These are phyloP conservation scores for Ascochyta fabae DNA, from an alignment of 2,329 filamentous ascomycete genomes.

Conservation along the genomic window DNA sequence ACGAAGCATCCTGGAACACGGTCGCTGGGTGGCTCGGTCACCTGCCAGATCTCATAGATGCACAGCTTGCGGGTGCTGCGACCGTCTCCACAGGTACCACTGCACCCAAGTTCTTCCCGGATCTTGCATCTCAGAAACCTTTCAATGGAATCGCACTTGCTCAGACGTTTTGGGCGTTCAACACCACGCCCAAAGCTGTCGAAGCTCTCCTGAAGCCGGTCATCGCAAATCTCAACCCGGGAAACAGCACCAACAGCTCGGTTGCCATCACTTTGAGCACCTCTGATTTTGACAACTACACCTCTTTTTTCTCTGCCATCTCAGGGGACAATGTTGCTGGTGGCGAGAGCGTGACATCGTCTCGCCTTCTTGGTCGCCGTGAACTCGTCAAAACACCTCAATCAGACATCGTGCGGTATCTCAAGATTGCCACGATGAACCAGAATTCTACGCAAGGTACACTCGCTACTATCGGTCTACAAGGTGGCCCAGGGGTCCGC, in stretches of 20 bases:
- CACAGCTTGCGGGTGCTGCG: slow-evolving; percentile 32
- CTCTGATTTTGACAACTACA: slow-evolving; percentile 13
- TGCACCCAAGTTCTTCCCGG: slow-evolving; percentile 3
- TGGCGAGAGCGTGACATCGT: slow-evolving; percentile 29
- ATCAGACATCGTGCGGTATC: slow-evolving; percentile 13
- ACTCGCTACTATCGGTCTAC: slow-evolving; percentile 34
- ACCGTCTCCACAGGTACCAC: slow-evolving; percentile 17
- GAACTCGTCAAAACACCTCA: slow-evolving; percentile 23
- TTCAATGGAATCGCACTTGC: slow-evolving; percentile 21
- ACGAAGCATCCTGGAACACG: slow-evolving; percentile 35
- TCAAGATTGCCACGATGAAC: slow-evolving; percentile 20
- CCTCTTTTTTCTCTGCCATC: slow-evolving; percentile 26
- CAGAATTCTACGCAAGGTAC: slow-evolving; percentile 28
- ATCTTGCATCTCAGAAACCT: neutral
- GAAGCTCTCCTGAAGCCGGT: slow-evolving; percentile 24
- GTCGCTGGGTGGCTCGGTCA: slow-evolving; percentile 20
- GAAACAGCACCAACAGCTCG: slow-evolving; percentile 10
- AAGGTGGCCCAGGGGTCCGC: slow-evolving; percentile 39
- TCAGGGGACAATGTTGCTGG: slow-evolving; percentile 30
- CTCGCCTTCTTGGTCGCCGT: slow-evolving; percentile 37
- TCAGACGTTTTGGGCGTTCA: slow-evolving; percentile 32
- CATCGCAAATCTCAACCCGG: slow-evolving; percentile 5
- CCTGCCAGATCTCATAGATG: slow-evolving; percentile 40
- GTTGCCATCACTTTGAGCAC: slow-evolving; percentile 10
- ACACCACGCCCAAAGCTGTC: slow-evolving; percentile 23